These are phyloP conservation scores for Chlorella sp. DNA, from an alignment of 139 green algal species.

Conservation along the genomic window DNA sequence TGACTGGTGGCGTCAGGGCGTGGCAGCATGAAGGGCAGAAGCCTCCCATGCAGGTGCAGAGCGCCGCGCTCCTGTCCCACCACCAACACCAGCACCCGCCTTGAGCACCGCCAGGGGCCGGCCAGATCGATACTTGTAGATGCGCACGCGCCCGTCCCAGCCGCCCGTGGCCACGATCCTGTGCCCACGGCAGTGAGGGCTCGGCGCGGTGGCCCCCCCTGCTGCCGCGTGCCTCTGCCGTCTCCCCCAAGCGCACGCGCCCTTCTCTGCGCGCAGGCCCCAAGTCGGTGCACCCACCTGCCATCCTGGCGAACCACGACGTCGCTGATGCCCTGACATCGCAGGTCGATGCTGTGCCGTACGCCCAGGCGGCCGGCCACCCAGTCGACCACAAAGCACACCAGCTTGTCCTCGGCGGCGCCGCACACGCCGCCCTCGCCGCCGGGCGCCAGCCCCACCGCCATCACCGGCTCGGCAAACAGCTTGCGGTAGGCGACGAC, in stretches of 20 bases:
- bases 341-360: constrained; percentile 19
- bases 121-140: constrained; percentile 48
- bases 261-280: no score
- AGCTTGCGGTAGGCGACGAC: constrained; percentile 17
- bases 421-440: constrained; percentile 24
- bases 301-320: constrained; percentile 50
- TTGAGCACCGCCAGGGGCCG: constrained; percentile 55
- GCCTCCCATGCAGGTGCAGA: neutral
- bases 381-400: constrained; percentile 26
- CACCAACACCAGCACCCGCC: constrained; percentile 2
- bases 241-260: no score
- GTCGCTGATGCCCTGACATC: constrained; percentile 38
- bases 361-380: neutral
- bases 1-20: neutral
- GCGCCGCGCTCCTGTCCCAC: neutral
- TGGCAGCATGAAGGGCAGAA: neutral
- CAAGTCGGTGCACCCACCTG: no score
- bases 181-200: no score
- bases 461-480: constrained; percentile 55
- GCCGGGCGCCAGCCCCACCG: constrained; percentile 26
- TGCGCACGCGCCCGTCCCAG: constrained; percentile 60
- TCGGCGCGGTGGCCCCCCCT: no score
- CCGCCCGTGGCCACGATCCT: constrained; percentile 54
- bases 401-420: constrained; percentile 41
- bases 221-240: no score